phyloP scores from a whole-genome alignment of 164 flowering plant species.

The Macadamia integrifolia region DNA sequence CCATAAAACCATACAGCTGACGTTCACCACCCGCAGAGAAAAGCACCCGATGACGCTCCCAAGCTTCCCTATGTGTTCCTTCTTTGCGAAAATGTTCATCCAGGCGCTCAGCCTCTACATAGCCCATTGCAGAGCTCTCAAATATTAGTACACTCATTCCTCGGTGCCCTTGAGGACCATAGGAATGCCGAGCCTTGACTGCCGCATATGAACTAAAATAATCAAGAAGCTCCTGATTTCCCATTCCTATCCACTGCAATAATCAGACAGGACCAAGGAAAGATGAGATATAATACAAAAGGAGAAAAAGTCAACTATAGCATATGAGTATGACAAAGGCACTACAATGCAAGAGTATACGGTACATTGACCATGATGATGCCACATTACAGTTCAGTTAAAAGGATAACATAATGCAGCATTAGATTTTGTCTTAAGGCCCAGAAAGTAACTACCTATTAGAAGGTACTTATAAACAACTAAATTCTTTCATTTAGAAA shows the following conservation, averaged over 20 bases:
- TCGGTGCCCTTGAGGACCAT: slow-evolving; percentile 96
- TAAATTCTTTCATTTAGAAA: no score
- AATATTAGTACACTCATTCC: slow-evolving; percentile 87
- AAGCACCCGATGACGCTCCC: slow-evolving; percentile 43
- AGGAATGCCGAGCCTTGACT: slow-evolving; percentile 71
- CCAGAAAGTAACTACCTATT: no score
- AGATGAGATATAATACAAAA: neutral
- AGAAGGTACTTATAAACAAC: no score
- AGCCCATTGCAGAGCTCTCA: slow-evolving; percentile 71
- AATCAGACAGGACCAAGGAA: slow-evolving; percentile 2
- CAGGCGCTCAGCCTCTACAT: slow-evolving; percentile 79
- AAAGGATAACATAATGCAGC: no score
- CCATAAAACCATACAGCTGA: slow-evolving; percentile 81
- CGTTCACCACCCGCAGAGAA: slow-evolving; percentile 77
- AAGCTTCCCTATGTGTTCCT: slow-evolving; percentile 60
- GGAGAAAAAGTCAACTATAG: no score
- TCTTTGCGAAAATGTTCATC: slow-evolving; percentile 63
- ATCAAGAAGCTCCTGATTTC: slow-evolving; percentile 83
- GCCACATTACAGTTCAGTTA: no score
- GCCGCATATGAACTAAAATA: slow-evolving; percentile 57
- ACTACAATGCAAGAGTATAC: neutral
- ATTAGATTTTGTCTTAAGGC: no score
- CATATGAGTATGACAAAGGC: neutral
- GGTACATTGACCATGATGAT: no score
- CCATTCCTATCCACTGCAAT: slow-evolving; percentile 95